These are phyloP conservation scores for Erigeron philadelphicus DNA, from an alignment of 140 eudicot species.

Conservation along the genomic window DNA sequence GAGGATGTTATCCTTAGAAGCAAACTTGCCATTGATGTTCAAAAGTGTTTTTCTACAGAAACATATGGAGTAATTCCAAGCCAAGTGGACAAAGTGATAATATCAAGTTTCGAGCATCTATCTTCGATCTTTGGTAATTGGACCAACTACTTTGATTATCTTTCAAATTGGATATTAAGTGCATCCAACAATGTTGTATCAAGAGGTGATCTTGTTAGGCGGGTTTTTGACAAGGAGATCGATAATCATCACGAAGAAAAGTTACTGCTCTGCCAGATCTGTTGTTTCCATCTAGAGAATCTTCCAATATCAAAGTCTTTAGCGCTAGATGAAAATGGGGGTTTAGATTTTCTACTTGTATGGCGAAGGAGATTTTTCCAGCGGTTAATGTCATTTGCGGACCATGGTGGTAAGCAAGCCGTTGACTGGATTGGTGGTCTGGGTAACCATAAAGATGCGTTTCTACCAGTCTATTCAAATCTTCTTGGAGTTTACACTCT, in stretches of 20 bases:
- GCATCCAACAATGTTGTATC: slow-evolving; percentile 49
- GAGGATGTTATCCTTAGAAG: slow-evolving; percentile 77
- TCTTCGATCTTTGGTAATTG: slow-evolving; percentile 65
- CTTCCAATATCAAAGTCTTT: slow-evolving; percentile 36
- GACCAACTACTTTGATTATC: slow-evolving; percentile 59
- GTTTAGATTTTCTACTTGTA: slow-evolving; percentile 32
- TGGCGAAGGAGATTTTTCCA: slow-evolving; percentile 71
- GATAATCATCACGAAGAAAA: slow-evolving; percentile 96
- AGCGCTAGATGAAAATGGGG: slow-evolving; percentile 22
- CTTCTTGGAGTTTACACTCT: slow-evolving; percentile 65
- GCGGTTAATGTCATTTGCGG: slow-evolving; percentile 49
- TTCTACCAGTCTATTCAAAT: slow-evolving; percentile 77
- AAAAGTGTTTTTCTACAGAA: slow-evolving; percentile 42
- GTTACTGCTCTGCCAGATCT: slow-evolving; percentile 68
- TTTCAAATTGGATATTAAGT: slow-evolving; percentile 50
- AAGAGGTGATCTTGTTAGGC: slow-evolving; percentile 79
- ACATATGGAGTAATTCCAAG: slow-evolving; percentile 44
- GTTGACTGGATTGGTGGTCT: slow-evolving; percentile 85
- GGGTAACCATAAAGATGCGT: slow-evolving; percentile 95
- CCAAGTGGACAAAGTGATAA: slow-evolving; percentile 90
- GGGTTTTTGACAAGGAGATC: slow-evolving; percentile 96
- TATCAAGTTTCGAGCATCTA: slow-evolving; percentile 61
- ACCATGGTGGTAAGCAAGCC: slow-evolving; percentile 35
- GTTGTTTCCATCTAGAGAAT: slow-evolving; percentile 71
- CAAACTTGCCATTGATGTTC: slow-evolving; percentile 64